Percentiles rank a stretch among this genome's conserved stretches.
Evolutionary conservation across 169 alveolate species (phyloP).

Genomic region (Toxoplasma gondii): DNA sequence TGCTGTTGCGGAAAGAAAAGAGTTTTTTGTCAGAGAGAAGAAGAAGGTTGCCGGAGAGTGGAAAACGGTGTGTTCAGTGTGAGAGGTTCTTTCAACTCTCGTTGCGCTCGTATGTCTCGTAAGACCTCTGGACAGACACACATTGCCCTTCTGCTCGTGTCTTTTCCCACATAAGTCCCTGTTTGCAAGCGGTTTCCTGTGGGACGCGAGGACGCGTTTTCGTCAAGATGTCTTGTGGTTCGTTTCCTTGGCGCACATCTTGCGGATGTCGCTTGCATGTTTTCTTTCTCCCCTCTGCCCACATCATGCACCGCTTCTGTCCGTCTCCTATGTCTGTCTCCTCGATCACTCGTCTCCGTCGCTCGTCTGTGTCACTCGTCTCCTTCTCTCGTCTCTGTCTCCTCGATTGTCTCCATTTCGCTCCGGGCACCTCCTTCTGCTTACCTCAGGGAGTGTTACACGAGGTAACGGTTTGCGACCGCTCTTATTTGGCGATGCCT

Average conservation of each 20-base stretch:
- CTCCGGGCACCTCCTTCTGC: background rate
- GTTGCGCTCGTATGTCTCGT: too few species aligned
- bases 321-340: background rate
- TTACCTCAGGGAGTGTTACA: background rate
- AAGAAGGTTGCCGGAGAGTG: too few species aligned
- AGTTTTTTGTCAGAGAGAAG: too few species aligned
- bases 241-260: background rate
- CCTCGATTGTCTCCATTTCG: background rate
- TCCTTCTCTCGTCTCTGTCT: background rate
- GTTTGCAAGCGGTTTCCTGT: too few species aligned
- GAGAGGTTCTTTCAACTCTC: too few species aligned
- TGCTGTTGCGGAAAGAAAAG: too few species aligned
- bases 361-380: background rate
- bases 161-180: too few species aligned
- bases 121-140: too few species aligned
- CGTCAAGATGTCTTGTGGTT: background rate
- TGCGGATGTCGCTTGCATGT: too few species aligned
- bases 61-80: too few species aligned
- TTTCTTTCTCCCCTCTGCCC: background rate
- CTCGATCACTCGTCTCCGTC: background rate
- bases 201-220: background rate
- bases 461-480: slow-evolving; percentile 31
- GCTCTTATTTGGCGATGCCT: slow-evolving; percentile 29
- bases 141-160: too few species aligned
- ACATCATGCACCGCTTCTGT: background rate